A percentile compares a stretch with the other conserved stretches of the same genome.
Evolutionary conservation across 1,284 basidiomycete genomes (phyloP).

Genomic region (Athelia psychrophila): DNA sequence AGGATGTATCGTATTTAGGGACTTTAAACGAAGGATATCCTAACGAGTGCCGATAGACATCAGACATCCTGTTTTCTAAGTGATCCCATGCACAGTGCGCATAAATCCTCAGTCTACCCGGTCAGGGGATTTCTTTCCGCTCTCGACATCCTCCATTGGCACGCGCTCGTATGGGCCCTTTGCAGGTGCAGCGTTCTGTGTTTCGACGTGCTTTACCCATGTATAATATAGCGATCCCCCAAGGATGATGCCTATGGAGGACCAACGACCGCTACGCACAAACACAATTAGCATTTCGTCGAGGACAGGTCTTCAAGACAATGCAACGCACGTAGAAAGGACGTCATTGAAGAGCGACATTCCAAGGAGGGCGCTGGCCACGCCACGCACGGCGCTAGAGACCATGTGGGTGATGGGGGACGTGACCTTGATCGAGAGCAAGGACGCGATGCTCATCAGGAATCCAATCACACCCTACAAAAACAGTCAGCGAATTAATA

Average conservation of each 20-base stretch:
- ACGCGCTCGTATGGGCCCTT: slow-evolving; percentile 39
- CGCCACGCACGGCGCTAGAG: slow-evolving; percentile 81
- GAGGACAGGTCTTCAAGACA: not conserved
- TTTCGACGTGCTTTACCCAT: slow-evolving; percentile 78
- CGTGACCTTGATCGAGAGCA: slow-evolving; percentile 88
- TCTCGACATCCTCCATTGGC: slow-evolving; percentile 49
- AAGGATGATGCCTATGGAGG: slow-evolving; percentile 79
- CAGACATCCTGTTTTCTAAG: too few species aligned
- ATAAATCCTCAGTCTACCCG: not conserved
- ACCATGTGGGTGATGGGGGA: slow-evolving; percentile 93
- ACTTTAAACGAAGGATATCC: too few species aligned
- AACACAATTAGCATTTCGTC: slow-evolving; percentile 3
- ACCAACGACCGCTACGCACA: slow-evolving; percentile 65
- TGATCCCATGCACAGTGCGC: too few species aligned
- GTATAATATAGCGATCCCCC: slow-evolving; percentile 82
- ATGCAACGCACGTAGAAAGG: slow-evolving; percentile 66
- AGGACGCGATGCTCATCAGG: slow-evolving; percentile 86
- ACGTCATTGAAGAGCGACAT: slow-evolving; percentile 74
- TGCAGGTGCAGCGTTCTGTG: slow-evolving; percentile 29
- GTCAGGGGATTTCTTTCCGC: slow-evolving; percentile 31
- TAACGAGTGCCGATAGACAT: too few species aligned
- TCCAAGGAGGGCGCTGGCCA: slow-evolving; percentile 75
- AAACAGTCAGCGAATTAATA: slow-evolving; percentile 3
- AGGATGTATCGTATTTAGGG: too few species aligned
- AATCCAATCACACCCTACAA: slow-evolving; percentile 77